A percentile compares a stretch with the other conserved stretches of the same genome.
These are phyloP conservation scores for Coleophoma crateriformis DNA, from an alignment of 2,329 filamentous ascomycete genomes.

Conservation along the genomic window DNA sequence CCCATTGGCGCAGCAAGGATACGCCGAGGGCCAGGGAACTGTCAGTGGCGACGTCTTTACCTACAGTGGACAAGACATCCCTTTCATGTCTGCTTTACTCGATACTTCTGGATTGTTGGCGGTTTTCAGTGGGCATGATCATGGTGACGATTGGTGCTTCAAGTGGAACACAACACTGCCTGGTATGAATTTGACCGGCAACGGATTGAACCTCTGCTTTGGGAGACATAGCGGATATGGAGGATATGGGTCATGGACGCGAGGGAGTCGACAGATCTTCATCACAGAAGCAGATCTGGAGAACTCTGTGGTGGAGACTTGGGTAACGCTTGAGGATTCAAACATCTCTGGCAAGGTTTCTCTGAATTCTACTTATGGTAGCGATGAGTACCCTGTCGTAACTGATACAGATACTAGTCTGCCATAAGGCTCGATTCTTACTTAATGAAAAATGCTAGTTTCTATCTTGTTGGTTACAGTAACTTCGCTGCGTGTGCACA, in stretches of 20 bases:
- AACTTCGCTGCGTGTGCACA: too few species aligned
- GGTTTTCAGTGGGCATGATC: slow-evolving; percentile 62
- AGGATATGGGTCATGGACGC: slow-evolving; percentile 60
- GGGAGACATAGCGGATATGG: slow-evolving; percentile 66
- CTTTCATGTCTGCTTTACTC: slow-evolving; percentile 58
- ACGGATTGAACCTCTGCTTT: slow-evolving; percentile 48
- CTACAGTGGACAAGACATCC: slow-evolving; percentile 40
- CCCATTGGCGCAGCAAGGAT: slow-evolving; percentile 31
- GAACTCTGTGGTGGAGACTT: slow-evolving; percentile 41
- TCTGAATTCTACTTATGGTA: slow-evolving; percentile 55
- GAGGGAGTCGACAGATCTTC: slow-evolving; percentile 50
- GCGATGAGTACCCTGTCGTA: slow-evolving; percentile 42
- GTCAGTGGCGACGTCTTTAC: not conserved
- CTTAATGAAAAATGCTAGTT: too few species aligned
- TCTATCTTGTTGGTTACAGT: too few species aligned
- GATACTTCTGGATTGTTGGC: slow-evolving; percentile 48
- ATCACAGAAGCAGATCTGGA: slow-evolving; percentile 31
- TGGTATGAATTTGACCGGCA: slow-evolving; percentile 30
- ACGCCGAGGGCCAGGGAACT: slow-evolving; percentile 17
- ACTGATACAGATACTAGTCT: slow-evolving; percentile 4
- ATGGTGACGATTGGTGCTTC: slow-evolving; percentile 55
- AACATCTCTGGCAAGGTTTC: slow-evolving; percentile 43
- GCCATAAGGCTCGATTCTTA: not conserved
- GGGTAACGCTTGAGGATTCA: slow-evolving; percentile 55
- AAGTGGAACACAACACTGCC: slow-evolving; percentile 26